Base-by-base conservation (phyloP, 2,329 filamentous ascomycete genomes). In the Colletotrichum truncatum region DNA sequence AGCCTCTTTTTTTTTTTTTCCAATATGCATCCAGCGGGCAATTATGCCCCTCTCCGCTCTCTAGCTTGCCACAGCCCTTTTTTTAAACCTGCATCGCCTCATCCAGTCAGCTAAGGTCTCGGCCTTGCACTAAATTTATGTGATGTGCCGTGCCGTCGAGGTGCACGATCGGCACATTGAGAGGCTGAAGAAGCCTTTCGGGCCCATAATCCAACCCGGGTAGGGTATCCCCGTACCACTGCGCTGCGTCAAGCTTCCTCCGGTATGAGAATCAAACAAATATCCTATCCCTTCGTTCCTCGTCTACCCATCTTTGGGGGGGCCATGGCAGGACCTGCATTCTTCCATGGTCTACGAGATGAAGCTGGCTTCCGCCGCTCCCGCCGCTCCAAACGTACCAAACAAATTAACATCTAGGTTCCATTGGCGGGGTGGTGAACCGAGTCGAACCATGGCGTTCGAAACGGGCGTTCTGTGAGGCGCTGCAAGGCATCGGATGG, bases 371-470 rank as follows among this genome's bases (percentile, higher is more conserved):
- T 43, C 10, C 30, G 25, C 25, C 52, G n/a, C 23, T 18, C 49
- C 18, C 30, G 32, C 18, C 25, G 21, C 58, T 28, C 18, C 28
- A 8, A 8, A 12, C 4, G 11, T 9, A 43, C n/a, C 30, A 34
- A 34, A 14, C 18, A 14, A n/a, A n/a, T n/a, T n/a, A n/a, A n/a
- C n/a, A n/a, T n/a, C n/a, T n/a, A n/a, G n/a, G n/a, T n/a, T n/a
- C n/a, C n/a, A n/a, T 16, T 8, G 26, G 14, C 18, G 30, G 34
- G n/a, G 56, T 14, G 26, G 34, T 16, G 34, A n/a, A 46, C 25
- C 4, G 14, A 51, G 41, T 65, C 57, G 57, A 55, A 62, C 41
- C 39, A 62, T 62, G 49, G 57, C 43, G 49, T 18, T 55, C 26
- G 43, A 28, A 38, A 60, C 57, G 57, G 62, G 49, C 62, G 62